Conservation (phyloP, 2,329 filamentous ascomycete species). For the Mycosphaerelloides madeirae region DNA sequence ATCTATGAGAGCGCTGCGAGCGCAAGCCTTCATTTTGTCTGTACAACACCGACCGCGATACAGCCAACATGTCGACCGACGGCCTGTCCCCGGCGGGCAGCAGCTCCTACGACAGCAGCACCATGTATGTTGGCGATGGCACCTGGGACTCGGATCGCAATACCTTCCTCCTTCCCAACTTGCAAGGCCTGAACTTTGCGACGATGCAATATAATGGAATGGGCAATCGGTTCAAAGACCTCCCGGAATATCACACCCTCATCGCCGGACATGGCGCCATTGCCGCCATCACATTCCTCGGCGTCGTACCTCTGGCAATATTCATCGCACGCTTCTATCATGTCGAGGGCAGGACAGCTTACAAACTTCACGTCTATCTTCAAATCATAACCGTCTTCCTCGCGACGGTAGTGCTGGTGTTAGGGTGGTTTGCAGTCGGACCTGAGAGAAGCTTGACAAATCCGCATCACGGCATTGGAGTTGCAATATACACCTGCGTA, state of each 20-base stretch:
- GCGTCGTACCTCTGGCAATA: conserved; percentile 68
- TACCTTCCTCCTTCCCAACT: conserved; percentile 71
- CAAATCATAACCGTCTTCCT: conserved; percentile 65
- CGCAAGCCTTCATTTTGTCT: conserved; percentile 2
- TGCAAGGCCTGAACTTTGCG: conserved; percentile 70
- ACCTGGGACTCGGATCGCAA: conserved; percentile 78
- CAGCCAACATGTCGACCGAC: conserved; percentile 25
- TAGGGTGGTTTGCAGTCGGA: conserved; percentile 76
- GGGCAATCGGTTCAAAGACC: conserved; percentile 70
- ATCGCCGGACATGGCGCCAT: conserved; percentile 68
- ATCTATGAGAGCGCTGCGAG: conserved; percentile 8
- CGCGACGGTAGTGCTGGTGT: conserved; percentile 65
- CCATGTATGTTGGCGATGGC: conserved; percentile 73
- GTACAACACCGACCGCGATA: background rate
- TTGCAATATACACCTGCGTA: conserved; percentile 71
- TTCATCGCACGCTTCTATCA: conserved; percentile 69
- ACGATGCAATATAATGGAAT: conserved; percentile 86
- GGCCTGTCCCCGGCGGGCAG: conserved; percentile 63
- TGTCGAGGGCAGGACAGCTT: conserved; percentile 48
- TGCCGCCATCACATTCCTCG: conserved; percentile 67
- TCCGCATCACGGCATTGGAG: conserved; percentile 78
- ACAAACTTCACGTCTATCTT: conserved; percentile 69
- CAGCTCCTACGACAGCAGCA: conserved; percentile 67
- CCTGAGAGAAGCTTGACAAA: conserved; percentile 68
- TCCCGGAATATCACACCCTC: conserved; percentile 65